phyloP scores from a whole-genome alignment of 169 alveolate species.

The Perkinsus marinus region DNA sequence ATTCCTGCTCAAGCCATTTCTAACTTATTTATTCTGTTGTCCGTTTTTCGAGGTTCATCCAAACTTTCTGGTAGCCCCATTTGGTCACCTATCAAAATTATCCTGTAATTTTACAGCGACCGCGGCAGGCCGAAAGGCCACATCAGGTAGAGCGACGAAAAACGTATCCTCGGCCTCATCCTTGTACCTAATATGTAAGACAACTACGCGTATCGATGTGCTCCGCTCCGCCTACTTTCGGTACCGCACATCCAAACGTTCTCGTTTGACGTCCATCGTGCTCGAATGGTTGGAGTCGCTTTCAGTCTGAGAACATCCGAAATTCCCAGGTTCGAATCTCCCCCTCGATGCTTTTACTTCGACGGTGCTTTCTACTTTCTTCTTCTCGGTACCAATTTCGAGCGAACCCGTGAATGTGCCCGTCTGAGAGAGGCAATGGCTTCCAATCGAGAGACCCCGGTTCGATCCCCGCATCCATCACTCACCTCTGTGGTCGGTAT shows the following conservation, averaged over 20 bases:
- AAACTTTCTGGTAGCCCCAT: too few species aligned
- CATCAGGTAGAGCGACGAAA: not conserved
- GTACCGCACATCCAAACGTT: not conserved
- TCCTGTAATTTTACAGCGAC: not conserved
- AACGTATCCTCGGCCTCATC: not conserved
- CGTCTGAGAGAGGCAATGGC: not conserved
- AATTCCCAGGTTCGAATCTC: not conserved
- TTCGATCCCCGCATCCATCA: not conserved
- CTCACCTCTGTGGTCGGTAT: not conserved
- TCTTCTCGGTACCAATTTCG: not conserved
- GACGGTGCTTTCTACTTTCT: not conserved
- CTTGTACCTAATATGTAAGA: not conserved
- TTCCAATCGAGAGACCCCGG: not conserved
- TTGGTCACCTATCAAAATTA: not conserved
- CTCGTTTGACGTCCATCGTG: not conserved
- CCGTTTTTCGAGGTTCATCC: too few species aligned
- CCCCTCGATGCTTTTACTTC: not conserved
- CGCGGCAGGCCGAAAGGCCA: not conserved
- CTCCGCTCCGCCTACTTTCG: not conserved
- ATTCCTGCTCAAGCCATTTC: too few species aligned
- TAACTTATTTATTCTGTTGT: too few species aligned
- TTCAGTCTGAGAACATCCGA: not conserved
- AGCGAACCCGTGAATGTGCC: not conserved
- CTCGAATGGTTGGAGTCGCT: not conserved
- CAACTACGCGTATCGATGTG: not conserved